These are phyloP conservation scores for Lactarius tabidus DNA, from an alignment of 768 basidiomycete species.

Conservation along the genomic window DNA sequence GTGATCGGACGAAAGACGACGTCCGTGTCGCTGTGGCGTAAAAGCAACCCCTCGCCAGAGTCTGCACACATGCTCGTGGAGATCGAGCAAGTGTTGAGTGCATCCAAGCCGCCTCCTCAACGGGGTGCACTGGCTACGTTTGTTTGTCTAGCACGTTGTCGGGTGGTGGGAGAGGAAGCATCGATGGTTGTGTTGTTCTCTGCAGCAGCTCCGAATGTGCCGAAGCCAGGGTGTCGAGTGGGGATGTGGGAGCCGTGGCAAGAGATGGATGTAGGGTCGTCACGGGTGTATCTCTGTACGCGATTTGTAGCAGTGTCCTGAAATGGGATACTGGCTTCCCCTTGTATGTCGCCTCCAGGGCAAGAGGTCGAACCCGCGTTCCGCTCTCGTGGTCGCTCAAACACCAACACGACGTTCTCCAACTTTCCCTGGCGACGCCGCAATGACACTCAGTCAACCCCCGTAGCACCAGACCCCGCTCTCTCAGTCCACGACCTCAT, in stretches of 20 bases:
- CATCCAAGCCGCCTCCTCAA: constrained; percentile 8
- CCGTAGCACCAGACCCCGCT: constrained; percentile 31
- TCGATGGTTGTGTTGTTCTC: constrained; percentile 12
- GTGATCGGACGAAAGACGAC: constrained; percentile 12
- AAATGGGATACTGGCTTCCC: neutral
- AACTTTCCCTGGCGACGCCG: constrained; percentile 39
- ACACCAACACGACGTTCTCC: constrained; percentile 41
- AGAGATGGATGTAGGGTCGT: neutral
- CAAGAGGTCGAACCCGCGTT: constrained; percentile 31
- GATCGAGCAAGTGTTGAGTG: constrained; percentile 9
- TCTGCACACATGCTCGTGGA: constrained; percentile 14
- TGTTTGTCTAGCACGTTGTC: constrained; percentile 19
- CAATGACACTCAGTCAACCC: constrained; percentile 4
- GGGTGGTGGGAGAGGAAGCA: neutral
- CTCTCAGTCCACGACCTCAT: constrained; percentile 44
- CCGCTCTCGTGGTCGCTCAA: constrained; percentile 39
- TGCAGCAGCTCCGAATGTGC: neutral
- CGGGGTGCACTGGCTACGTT: constrained; percentile 2
- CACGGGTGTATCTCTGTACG: constrained; percentile 9
- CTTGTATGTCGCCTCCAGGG: constrained; percentile 27
- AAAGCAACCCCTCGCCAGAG: constrained; percentile 12
- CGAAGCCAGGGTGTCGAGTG: neutral
- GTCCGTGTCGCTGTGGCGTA: constrained; percentile 18
- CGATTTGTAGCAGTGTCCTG: constrained; percentile 6
- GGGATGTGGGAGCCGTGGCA: constrained; percentile 1